These are phyloP conservation scores for Oryza coarctata DNA, from an alignment of 176 grass and related monocot genomes.

Conservation along the genomic window DNA sequence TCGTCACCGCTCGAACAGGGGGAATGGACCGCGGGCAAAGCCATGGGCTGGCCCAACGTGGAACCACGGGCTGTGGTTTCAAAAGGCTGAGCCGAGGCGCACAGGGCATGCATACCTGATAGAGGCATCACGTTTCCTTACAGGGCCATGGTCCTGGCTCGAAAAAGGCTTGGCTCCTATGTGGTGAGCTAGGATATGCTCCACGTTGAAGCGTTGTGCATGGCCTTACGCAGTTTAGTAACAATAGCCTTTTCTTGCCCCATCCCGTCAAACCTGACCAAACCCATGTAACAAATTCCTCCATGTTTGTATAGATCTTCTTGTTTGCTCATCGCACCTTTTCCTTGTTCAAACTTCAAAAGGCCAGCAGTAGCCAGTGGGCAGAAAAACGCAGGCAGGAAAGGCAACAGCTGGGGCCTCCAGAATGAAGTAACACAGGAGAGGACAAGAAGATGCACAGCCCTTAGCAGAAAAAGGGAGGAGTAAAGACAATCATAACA, in stretches of 20 bases:
- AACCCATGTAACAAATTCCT: background rate
- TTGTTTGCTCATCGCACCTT: background rate
- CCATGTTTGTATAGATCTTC: background rate
- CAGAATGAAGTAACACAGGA: background rate
- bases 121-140: too few relatives aligned
- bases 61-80: too few relatives aligned
- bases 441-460: background rate
- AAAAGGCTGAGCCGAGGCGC: too few relatives aligned
- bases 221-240: background rate
- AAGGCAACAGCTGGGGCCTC: background rate
- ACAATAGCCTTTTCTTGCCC: background rate
- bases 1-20: too few relatives aligned
- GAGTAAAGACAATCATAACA: background rate
- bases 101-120: too few relatives aligned
- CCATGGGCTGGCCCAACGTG: too few relatives aligned
- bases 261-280: constrained; percentile 22
- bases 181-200: too few relatives aligned
- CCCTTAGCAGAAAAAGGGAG: background rate
- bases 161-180: too few relatives aligned
- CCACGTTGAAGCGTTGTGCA: too few relatives aligned
- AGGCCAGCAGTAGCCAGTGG: background rate
- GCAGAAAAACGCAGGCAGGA: background rate
- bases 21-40: too few relatives aligned
- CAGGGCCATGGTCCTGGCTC: too few relatives aligned
- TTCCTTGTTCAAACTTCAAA: background rate